Evolutionary conservation across 2,329 filamentous ascomycete species (phyloP).

Genomic region (Cladosporium sp.): DNA sequence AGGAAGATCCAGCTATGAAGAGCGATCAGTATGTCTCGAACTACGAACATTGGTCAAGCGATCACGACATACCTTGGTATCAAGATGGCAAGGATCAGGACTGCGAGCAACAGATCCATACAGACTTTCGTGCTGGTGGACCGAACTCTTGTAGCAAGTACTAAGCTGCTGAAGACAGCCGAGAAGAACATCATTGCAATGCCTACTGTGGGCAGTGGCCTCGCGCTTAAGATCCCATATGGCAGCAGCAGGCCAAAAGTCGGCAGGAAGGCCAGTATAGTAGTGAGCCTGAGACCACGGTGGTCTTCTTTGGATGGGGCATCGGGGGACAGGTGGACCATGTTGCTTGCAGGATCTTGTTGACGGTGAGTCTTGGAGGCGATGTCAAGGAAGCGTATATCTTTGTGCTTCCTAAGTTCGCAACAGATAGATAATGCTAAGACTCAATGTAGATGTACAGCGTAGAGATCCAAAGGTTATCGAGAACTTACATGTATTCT

Average conservation of each 20-base stretch:
- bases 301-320: background rate
- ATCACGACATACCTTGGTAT: background rate
- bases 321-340: background rate
- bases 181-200: conserved; percentile 6
- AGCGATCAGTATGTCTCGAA: background rate
- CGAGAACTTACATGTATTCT: too few species aligned
- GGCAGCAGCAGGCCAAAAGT: background rate
- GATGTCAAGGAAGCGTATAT: too few species aligned
- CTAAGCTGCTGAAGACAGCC: background rate
- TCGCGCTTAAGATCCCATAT: background rate
- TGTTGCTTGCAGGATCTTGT: background rate
- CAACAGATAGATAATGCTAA: too few species aligned
- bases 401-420: too few species aligned
- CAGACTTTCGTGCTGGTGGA: background rate
- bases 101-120: background rate
- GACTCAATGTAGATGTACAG: too few species aligned
- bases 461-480: too few species aligned
- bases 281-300: background rate
- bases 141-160: background rate
- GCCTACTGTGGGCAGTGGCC: background rate
- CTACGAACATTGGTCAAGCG: too few species aligned
- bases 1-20: background rate
- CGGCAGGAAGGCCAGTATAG: background rate
- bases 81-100: background rate
- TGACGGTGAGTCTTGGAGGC: too few species aligned